phyloP scores from a whole-genome alignment of 768 basidiomycete species.

The Filobasidium floriforme region DNA sequence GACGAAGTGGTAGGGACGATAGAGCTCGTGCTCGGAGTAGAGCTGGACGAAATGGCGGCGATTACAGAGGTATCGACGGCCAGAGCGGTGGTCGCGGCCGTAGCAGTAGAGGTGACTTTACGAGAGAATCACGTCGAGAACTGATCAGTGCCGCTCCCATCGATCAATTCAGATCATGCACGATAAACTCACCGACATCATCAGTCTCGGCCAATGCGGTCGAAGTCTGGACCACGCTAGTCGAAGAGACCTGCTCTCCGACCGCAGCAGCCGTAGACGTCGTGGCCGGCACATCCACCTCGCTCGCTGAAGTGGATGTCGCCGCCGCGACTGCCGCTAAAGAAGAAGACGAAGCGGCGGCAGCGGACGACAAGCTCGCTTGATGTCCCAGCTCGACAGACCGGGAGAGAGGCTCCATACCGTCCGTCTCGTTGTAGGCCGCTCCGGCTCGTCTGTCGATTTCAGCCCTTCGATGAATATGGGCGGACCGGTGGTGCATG shows the following conservation, averaged over 20 bases:
- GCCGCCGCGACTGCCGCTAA: not conserved
- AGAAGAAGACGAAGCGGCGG: not conserved
- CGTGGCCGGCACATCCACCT: too few relatives aligned
- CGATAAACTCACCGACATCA: not conserved
- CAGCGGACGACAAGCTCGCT: not conserved
- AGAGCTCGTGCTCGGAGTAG: not conserved
- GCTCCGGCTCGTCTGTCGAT: constrained; percentile 11
- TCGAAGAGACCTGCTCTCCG: too few relatives aligned
- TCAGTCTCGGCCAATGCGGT: not conserved
- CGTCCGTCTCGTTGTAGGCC: constrained; percentile 15
- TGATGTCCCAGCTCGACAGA: constrained; percentile 11
- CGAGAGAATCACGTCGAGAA: too few relatives aligned
- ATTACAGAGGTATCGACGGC: not conserved
- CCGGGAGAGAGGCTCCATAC: not conserved
- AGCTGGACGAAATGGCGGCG: not conserved
- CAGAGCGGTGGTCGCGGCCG: not conserved
- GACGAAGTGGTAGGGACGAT: not conserved
- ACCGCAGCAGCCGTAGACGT: too few relatives aligned
- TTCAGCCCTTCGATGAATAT: not conserved
- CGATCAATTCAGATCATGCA: too few relatives aligned
- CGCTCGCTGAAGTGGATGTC: too few relatives aligned
- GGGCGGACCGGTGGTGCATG: constrained; percentile 2
- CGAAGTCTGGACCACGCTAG: not conserved
- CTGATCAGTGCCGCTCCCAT: too few relatives aligned
- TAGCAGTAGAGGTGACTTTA: too few relatives aligned